These are phyloP conservation scores for Alternaria incomplexa DNA, from an alignment of 2,329 filamentous ascomycete genomes.

Conservation along the genomic window DNA sequence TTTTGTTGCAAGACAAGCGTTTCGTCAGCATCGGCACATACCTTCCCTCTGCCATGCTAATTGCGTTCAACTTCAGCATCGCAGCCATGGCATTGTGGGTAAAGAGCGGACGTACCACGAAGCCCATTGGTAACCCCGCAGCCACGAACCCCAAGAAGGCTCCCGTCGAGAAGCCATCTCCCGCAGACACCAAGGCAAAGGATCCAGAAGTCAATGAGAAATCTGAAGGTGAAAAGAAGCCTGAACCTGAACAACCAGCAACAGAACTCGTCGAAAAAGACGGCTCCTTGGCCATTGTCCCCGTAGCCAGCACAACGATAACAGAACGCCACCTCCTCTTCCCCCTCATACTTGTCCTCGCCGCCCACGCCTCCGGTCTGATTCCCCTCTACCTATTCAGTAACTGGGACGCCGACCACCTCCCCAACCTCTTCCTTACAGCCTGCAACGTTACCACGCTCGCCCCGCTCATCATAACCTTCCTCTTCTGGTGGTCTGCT, in stretches of 20 bases:
- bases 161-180: conserved; percentile 65
- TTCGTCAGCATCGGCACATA: conserved; percentile 99
- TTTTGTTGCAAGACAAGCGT: conserved; percentile 86
- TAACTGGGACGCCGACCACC: conserved; percentile 63
- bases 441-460: conserved; percentile 41
- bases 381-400: conserved; percentile 89
- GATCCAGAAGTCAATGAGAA: conserved; percentile 3
- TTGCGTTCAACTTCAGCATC: conserved; percentile 93
- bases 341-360: conserved; percentile 74
- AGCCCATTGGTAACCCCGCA: conserved; percentile 31
- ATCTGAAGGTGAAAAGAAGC: conserved; percentile 43
- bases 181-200: conserved; percentile 7
- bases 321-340: conserved; percentile 72
- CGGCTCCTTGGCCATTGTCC: conserved; percentile 46
- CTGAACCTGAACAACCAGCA: conserved; percentile 5
- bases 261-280: conserved; percentile 44
- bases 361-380: conserved; percentile 76
- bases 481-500: conserved; percentile 24
- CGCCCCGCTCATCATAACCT: conserved; percentile 40
- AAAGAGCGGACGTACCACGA: conserved; percentile 67
- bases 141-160: conserved; percentile 24
- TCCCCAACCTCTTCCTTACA: conserved; percentile 37
- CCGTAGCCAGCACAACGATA: conserved; percentile 46
- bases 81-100: conserved; percentile 96
- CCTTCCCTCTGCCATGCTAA: conserved; percentile 93